Evolutionary conservation across 192 early-diverging fungal species (phyloP), one percentile per base, ranked within the genome.

Genomic region (Dissophora globulifera): DNA sequence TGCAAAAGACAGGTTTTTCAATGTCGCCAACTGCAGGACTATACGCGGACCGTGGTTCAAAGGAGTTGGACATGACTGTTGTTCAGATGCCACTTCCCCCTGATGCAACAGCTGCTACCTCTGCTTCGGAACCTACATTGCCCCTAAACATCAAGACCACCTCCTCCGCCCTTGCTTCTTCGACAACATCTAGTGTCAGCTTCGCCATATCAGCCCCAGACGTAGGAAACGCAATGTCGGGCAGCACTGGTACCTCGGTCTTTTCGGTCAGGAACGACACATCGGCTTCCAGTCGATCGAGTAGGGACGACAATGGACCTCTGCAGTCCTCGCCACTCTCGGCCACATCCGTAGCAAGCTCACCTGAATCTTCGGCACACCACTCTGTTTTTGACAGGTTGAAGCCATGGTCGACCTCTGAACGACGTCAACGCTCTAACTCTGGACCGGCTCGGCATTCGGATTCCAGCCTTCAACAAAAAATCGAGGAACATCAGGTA

Each of bases 11-110:
- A 3, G 67, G 67, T 23, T 69, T 69, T 19, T 53, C 67, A 16
- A 76, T 76, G 46, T 57, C 72, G 3, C 72, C 72, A 0, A 60
- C 22, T 20, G 72, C 72, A 15, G 58, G 72, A 15, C n/a, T 76
- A 7, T 76, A 62, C 49, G 50, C 50, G 6, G 58, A 50, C 17
- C 62, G 40, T 19, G 72, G 64, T 23, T 50, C 63, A 7, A 61
- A 76, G 22, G 22, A 55, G 33, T 11, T 60, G 20, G 63, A 62
- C 33, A 19, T 71, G 22, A 71, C 41, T 15, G 69, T 71, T 33
- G 45, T 62, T 20, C 69, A 57, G 17, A 50, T 65, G 50, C 51
- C 48, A 19, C 29, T 47, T 31, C n/a, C 4, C 52, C 45, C 17
- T 26, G 15, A 40, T 27, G 49, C 26, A 20, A 20, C 10, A n/a